A percentile compares a stretch with the other conserved stretches of the same genome.
Conservation (phyloP, 2,329 filamentous ascomycete species). For the Tricladium varicosporioides region DNA sequence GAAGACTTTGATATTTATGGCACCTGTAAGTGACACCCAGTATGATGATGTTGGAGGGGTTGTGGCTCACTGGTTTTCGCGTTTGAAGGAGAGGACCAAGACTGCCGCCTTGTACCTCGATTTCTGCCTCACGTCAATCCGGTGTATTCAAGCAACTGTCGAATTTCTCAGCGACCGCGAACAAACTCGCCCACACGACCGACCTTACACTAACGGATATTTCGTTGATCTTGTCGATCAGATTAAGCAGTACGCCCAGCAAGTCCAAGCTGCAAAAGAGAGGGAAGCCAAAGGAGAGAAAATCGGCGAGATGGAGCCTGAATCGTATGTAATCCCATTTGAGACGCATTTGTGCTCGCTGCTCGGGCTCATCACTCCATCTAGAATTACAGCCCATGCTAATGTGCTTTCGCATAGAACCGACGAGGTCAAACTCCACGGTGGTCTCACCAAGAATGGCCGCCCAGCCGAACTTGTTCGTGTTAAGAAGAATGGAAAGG, state of each 20-base stretch:
- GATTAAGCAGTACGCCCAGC: slow-evolving; percentile 83
- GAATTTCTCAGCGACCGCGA: slow-evolving; percentile 83
- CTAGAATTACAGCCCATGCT: slow-evolving; percentile 19
- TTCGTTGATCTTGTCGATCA: slow-evolving; percentile 96
- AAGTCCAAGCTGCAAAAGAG: slow-evolving; percentile 73
- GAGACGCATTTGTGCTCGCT: not conserved
- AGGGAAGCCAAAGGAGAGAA: slow-evolving; percentile 56
- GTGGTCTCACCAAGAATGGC: slow-evolving; percentile 78
- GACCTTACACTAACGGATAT: slow-evolving; percentile 92
- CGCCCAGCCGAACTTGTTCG: slow-evolving; percentile 82
- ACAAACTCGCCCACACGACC: slow-evolving; percentile 78
- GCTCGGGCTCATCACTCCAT: not conserved
- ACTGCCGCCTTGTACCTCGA: slow-evolving; percentile 70
- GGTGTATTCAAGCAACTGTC: slow-evolving; percentile 86
- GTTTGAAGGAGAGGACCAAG: slow-evolving; percentile 73
- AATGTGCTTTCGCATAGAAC: slow-evolving; percentile 42
- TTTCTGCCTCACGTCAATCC: slow-evolving; percentile 88
- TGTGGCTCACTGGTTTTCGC: slow-evolving; percentile 68
- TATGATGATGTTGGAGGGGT: slow-evolving; percentile 57
- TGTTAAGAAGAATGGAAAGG: slow-evolving; percentile 75
- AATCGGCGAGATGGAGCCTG: slow-evolving; percentile 54
- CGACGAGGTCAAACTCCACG: slow-evolving; percentile 77
- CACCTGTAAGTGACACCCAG: slow-evolving; percentile 78
- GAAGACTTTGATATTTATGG: slow-evolving; percentile 86
- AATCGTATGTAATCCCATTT: slow-evolving; percentile 49